Evolutionary conservation across 495 filamentous ascomycete species (phyloP).

Genomic region (Bathelium albidoporum): DNA sequence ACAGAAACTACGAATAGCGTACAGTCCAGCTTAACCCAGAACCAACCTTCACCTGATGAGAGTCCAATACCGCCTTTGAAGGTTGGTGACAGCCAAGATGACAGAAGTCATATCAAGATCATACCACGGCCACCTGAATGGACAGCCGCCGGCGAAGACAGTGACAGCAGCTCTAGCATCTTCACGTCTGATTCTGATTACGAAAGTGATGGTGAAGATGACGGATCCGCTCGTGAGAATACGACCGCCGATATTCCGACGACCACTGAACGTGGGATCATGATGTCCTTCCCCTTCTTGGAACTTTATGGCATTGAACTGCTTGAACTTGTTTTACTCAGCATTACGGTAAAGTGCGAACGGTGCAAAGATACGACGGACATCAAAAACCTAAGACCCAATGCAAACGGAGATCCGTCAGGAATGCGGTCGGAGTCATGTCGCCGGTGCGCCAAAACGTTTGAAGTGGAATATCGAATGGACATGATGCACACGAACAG

Average conservation of each 20-base stretch:
- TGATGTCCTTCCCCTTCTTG: slow-evolving; percentile 71
- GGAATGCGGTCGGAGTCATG: slow-evolving; percentile 41
- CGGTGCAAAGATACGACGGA: slow-evolving; percentile 74
- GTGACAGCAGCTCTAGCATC: slow-evolving; percentile 8
- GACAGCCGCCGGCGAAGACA: slow-evolving; percentile 32
- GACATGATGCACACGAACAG: slow-evolving; percentile 71
- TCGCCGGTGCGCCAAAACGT: slow-evolving; percentile 63
- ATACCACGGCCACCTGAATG: slow-evolving; percentile 82
- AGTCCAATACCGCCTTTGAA: background rate
- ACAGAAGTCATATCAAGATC: slow-evolving; percentile 56
- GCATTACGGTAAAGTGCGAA: slow-evolving; percentile 68
- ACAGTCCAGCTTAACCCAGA: background rate
- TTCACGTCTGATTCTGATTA: slow-evolving; percentile 24
- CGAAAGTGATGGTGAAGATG: slow-evolving; percentile 35
- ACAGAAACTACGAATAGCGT: background rate
- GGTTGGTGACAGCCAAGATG: slow-evolving; percentile 24
- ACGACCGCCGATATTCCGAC: slow-evolving; percentile 21
- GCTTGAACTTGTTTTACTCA: slow-evolving; percentile 59
- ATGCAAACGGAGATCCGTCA: slow-evolving; percentile 26
- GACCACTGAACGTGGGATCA: slow-evolving; percentile 50
- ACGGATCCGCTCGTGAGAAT: slow-evolving; percentile 25
- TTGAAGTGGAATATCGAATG: slow-evolving; percentile 59
- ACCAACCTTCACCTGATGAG: background rate
- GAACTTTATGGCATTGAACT: slow-evolving; percentile 77
- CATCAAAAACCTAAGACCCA: slow-evolving; percentile 51